Base-by-base conservation (phyloP, 208 protist species). In the Novymonas esmeraldas region DNA sequence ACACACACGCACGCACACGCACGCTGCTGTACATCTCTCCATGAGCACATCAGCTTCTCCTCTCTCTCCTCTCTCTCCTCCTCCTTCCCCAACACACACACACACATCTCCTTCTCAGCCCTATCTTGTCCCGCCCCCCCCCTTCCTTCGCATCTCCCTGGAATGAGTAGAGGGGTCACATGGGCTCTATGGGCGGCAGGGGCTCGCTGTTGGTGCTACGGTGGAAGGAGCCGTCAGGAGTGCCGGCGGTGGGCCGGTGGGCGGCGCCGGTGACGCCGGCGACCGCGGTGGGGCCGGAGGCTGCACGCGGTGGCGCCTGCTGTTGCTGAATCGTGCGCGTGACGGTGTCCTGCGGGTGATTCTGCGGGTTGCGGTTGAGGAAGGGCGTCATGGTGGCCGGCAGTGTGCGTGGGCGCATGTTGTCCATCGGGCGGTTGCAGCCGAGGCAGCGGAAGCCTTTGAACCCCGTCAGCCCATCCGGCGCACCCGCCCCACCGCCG, bases 381-480 rank as follows among this genome's bases (percentile, higher is more conserved):
- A 96, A 94, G 3, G 78, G 72, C 38, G 79, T 64, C 71, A 93
- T 81, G 63, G 87, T 83, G 10, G 74, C 60, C 0, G 81, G 70
- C 49, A 85, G 65, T 13, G 76, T 62, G 28, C 91, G 91, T 11
- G 88, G 86, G 0, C 91, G 91, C 73, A 96, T 78, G 46, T 41
- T 84, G 22, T 96, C 91, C 65, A 96, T 84, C 6, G 82, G 70
- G 0, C 91, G 81, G 63, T 96, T 96, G 70, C 91, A 96, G 38
- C 88, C 86, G 18, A 96, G 82, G 67, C 91, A 96, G 58, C 91
- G 91, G 64, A 91, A 96, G 50, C 87, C 86, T 50, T 91, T 93
- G 74, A 94, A 96, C 38, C 91, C 91, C 11, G 81, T 80, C 41
- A 96, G 77, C 14, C 80, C 88, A 46, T 96, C 91, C n/a, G 90